phyloP scores from a whole-genome alignment of 352 stramenopile genomes.

The Pythium insidiosum region DNA sequence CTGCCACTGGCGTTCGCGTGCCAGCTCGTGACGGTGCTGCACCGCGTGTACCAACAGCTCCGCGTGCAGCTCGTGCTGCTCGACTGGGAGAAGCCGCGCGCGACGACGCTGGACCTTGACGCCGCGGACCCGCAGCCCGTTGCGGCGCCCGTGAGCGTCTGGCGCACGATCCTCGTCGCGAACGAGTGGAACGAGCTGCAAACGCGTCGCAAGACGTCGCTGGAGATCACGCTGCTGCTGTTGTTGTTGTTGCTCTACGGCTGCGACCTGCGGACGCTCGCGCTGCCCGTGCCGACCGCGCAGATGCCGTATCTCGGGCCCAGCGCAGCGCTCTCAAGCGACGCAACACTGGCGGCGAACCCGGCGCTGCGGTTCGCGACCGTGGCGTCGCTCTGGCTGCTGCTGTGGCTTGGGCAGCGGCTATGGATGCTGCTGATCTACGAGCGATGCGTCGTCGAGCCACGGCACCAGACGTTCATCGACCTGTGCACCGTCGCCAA shows the following conservation, averaged over 20 bases:
- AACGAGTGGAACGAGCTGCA: constrained; percentile 94
- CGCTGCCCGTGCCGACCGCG: constrained; percentile 38
- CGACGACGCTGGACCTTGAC: constrained; percentile 56
- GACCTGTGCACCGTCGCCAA: constrained; percentile 95
- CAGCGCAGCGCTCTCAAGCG: constrained; percentile 11
- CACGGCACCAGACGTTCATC: constrained; percentile 77
- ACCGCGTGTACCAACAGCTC: constrained; percentile 75
- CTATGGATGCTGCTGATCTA: constrained; percentile 89
- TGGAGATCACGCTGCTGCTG: constrained; percentile 76
- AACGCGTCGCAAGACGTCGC: constrained; percentile 63
- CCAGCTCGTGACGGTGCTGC: constrained; percentile 65
- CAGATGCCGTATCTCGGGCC: constrained; percentile 46
- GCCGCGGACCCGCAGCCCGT: constrained; percentile 25
- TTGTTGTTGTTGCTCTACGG: constrained; percentile 87
- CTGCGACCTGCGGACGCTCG: constrained; percentile 34
- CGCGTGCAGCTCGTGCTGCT: constrained; percentile 87
- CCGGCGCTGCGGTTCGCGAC: constrained; percentile 88
- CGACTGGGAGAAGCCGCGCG: constrained; percentile 90
- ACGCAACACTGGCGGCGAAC: constrained; percentile 54
- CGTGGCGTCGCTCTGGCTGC: constrained; percentile 77
- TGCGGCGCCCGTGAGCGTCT: constrained; percentile 86
- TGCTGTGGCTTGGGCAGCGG: constrained; percentile 63
- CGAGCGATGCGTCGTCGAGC: constrained; percentile 64
- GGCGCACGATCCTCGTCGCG: constrained; percentile 90
- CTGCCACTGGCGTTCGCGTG: constrained; percentile 79